Base-by-base conservation (phyloP, 208 protist species). In the Balamuthia mandrillaris region DNA sequence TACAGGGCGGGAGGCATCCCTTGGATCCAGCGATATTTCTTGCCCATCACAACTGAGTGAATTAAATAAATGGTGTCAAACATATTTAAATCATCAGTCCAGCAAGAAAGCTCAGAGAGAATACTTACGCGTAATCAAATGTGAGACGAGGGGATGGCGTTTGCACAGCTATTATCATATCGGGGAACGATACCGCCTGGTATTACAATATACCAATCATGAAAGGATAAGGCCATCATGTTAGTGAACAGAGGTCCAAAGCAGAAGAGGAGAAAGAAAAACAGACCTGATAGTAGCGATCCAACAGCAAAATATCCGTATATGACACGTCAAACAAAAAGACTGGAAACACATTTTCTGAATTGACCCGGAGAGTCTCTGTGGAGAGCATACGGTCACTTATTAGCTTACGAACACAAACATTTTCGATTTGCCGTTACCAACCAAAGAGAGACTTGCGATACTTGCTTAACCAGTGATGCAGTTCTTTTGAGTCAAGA, bases 91-190 rank as follows among this genome's bases (percentile, higher is more conserved):
- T 63, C 9, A 65, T n/a, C n/a, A n/a, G n/a, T n/a, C n/a, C n/a
- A n/a, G n/a, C n/a, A n/a, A n/a, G n/a, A n/a, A n/a, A n/a, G n/a
- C n/a, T n/a, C n/a, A n/a, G n/a, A n/a, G n/a, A 12, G 33, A 27
- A 27, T 14, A 2, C 65, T n/a, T 74, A 74, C 65, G n/a, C 5
- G 21, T 51, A 74, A 29, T 74, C 65, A 9, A 74, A 42, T 6
- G 51, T 42, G 7, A 74, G 41, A 3, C 65, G 33, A 29, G n/a
- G 44, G 9, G 51, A 42, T 3, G 65, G 65, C 1, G 65, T 74
- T 42, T 74, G 65, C 41, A 74, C 65, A n/a, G 65, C 65, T 3
- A 74, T 49, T 5, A 74, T 42, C 65, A 74, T 74, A 29, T 74
- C 65, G 21, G 33, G 39, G 65, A 74, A 74, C 21, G 65, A 74